Conservation (phyloP, 768 basidiomycete species). For the Naganishia randhawae region DNA sequence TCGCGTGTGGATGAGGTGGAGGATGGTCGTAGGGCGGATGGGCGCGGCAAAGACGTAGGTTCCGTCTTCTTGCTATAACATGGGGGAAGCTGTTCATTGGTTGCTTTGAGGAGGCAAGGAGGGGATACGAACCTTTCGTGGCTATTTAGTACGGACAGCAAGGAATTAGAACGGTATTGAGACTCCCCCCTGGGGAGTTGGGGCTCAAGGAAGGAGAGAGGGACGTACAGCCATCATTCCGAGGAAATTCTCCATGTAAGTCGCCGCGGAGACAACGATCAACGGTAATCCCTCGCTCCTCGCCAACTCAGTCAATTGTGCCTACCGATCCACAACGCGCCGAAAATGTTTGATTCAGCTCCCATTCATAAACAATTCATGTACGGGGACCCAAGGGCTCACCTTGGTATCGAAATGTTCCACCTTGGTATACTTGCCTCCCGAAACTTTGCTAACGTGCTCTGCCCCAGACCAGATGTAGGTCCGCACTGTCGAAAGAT, state of each 20-base stretch:
- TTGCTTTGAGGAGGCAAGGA: neutral
- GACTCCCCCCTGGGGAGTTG: neutral
- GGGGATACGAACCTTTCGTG: slow-evolving; percentile 10
- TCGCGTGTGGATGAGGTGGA: slow-evolving; percentile 33
- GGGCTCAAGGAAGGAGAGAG: neutral
- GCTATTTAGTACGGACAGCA: neutral
- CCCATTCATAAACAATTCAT: neutral
- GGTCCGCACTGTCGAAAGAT: neutral
- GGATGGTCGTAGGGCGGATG: slow-evolving; percentile 16
- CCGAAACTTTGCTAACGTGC: slow-evolving; percentile 22
- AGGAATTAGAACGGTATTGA: neutral
- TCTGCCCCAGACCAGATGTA: slow-evolving; percentile 28
- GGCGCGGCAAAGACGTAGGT: slow-evolving; percentile 34
- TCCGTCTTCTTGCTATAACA: slow-evolving; percentile 28
- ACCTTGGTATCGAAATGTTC: slow-evolving; percentile 35
- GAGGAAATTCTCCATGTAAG: slow-evolving; percentile 24
- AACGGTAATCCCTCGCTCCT: slow-evolving; percentile 3
- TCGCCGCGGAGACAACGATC: slow-evolving; percentile 19
- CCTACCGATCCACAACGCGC: neutral
- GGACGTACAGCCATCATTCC: neutral
- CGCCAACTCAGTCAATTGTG: slow-evolving; percentile 19
- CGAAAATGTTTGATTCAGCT: slow-evolving; percentile 2
- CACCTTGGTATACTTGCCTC: slow-evolving; percentile 32
- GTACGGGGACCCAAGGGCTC: slow-evolving; percentile 26
- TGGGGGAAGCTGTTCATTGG: neutral